Conservation (phyloP, 2,329 filamentous ascomycete genomes). For the Fusarium succisae region DNA sequence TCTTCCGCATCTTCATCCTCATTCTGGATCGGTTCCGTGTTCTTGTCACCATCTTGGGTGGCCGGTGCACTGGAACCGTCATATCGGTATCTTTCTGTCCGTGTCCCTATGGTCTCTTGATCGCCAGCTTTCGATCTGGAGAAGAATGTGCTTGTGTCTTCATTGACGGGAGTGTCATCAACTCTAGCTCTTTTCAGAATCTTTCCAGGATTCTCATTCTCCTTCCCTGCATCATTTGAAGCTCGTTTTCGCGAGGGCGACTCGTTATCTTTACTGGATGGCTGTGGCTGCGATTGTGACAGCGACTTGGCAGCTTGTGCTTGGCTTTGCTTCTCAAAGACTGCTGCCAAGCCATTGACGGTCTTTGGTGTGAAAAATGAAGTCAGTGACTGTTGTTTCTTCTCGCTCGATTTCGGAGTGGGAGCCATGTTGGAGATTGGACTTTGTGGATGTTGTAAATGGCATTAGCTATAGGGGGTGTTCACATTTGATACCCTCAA, state of each 20-base stretch:
- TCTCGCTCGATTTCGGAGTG: slow-evolving; percentile 54
- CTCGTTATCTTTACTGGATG: slow-evolving; percentile 42
- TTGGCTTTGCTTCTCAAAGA: slow-evolving; percentile 47
- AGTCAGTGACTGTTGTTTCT: slow-evolving; percentile 84
- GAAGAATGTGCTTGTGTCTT: slow-evolving; percentile 50
- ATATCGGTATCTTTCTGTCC: slow-evolving; percentile 64
- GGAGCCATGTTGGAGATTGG: slow-evolving; percentile 46
- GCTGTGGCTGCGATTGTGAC: slow-evolving; percentile 43
- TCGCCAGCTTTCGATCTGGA: slow-evolving; percentile 21
- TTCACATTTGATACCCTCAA: slow-evolving; percentile 8
- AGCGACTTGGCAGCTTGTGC: slow-evolving; percentile 39
- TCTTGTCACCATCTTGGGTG: slow-evolving; percentile 39
- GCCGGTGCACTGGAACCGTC: slow-evolving; percentile 54
- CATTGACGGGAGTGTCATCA: slow-evolving; percentile 51
- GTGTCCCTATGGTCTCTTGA: slow-evolving; percentile 43
- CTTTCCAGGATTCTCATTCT: slow-evolving; percentile 52
- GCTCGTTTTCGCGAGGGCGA: slow-evolving; percentile 59
- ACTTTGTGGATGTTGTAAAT: not conserved
- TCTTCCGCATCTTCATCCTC: slow-evolving; percentile 61
- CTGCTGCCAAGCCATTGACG: slow-evolving; percentile 55
- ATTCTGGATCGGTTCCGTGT: slow-evolving; percentile 40
- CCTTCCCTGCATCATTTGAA: slow-evolving; percentile 57
- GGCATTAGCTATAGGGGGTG: slow-evolving; percentile 5
- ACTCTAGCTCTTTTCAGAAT: slow-evolving; percentile 57
- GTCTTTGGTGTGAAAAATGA: slow-evolving; percentile 81